phyloP scores from a whole-genome alignment of 148 eudicot species.

The Camellia granthamiana region DNA sequence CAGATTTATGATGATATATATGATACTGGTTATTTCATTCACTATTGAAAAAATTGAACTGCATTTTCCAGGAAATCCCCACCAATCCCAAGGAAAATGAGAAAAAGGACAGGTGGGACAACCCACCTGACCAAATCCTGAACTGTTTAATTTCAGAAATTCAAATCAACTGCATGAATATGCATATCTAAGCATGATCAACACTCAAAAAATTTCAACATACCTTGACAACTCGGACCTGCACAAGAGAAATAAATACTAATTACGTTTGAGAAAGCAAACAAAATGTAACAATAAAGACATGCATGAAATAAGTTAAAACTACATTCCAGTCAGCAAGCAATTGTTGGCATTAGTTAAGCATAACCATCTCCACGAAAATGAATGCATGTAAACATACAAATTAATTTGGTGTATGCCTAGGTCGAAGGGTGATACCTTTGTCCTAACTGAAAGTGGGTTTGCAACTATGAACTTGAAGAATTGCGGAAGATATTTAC shows the following conservation, averaged over 20 bases:
- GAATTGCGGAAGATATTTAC: slow-evolving; percentile 96
- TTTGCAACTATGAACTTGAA: slow-evolving; percentile 97
- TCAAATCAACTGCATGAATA: neutral
- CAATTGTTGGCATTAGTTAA: neutral
- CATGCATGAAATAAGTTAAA: neutral
- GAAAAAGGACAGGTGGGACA: neutral
- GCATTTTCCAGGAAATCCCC: neutral
- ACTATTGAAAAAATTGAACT: neutral
- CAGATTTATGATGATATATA: slow-evolving; percentile 2
- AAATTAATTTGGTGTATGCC: slow-evolving; percentile 6
- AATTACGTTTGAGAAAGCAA: slow-evolving; percentile 10
- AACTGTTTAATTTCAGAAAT: neutral
- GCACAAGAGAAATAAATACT: slow-evolving; percentile 36
- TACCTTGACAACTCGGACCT: slow-evolving; percentile 98
- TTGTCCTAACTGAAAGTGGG: slow-evolving; percentile 97
- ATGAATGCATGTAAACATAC: neutral
- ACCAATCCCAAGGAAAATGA: neutral
- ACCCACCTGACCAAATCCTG: neutral
- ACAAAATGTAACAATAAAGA: neutral
- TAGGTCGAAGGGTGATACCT: slow-evolving; percentile 47
- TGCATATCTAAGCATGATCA: slow-evolving; percentile 6
- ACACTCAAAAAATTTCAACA: slow-evolving; percentile 36
- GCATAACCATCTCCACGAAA: neutral
- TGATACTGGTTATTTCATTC: neutral
- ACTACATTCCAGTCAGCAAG: neutral